Base-by-base conservation (phyloP, 331 rosid genomes). In the Malus hybrid region DNA sequence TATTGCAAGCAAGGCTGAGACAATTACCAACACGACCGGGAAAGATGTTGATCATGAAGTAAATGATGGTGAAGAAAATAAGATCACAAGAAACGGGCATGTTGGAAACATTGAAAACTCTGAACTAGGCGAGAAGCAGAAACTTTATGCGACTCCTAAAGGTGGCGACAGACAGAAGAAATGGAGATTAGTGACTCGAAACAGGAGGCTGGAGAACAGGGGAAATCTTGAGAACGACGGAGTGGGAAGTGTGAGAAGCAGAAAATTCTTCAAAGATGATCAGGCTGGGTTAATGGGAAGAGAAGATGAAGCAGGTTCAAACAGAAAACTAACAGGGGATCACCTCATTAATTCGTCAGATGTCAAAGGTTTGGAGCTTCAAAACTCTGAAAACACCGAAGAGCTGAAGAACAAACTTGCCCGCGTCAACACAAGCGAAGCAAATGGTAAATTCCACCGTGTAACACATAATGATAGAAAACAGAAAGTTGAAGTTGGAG, bases 131-230 rank as follows among this genome's bases (percentile, higher is more conserved):
- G 75, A 15, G 66, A 77, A 52, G 24, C 75, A 65, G 50, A 74
- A 79, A 73, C 36, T 44, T 68, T 30, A 60, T 60, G 70, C 16
- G 71, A 83, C 78, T 61, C 60, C 71, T 5, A 29, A 24, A 33
- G 80, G 80, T 56, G 77, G 86, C 79, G 66, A 78, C 2, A 87
- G 55, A 75, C 91, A 80, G 29, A 84, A 81, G 71, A 81, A 68
- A 46, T 76, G 89, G 98, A 85, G 83, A 76, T 52, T 13, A 50
- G 72, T 74, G 5, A 80, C 83, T 14, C 83, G 75, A 79, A 72
- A 66, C 22, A 80, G 78, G 57, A 62, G 81, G 74, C 39, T 34
- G 73, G 87, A 81, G 79, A 82, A 75, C 69, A 78, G 76, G 69
- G 83, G 75, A 19, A 75, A 46, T 74, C 74, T 63, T n/a, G 78